phyloP scores from a whole-genome alignment of 345 rosid species.

The Euclidium syriacum region DNA sequence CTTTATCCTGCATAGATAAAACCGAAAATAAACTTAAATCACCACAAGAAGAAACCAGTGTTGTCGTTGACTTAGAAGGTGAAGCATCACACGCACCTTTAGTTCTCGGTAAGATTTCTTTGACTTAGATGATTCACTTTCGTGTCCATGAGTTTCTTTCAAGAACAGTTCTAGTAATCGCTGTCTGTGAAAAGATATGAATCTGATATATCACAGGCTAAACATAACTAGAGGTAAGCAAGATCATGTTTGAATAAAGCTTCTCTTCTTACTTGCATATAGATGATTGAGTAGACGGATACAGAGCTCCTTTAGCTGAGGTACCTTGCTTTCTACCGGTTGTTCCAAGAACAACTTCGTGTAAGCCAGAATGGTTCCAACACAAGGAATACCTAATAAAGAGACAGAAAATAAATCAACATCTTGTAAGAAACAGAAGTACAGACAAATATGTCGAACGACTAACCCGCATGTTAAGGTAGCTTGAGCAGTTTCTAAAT shows the following conservation, averaged over 20 bases:
- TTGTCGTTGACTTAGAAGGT: too few relatives aligned
- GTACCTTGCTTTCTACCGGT: slow-evolving; percentile 96
- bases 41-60: slow-evolving; percentile 5
- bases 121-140: slow-evolving; percentile 17
- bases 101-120: slow-evolving; percentile 57
- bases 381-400: slow-evolving; percentile 79
- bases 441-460: slow-evolving; percentile 6
- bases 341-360: slow-evolving; percentile 90
- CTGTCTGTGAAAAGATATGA: slow-evolving; percentile 36
- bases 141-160: slow-evolving; percentile 26
- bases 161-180: slow-evolving; percentile 55
- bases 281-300: slow-evolving; percentile 70
- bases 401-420: slow-evolving; percentile 7
- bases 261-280: slow-evolving; percentile 72
- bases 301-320: slow-evolving; percentile 74
- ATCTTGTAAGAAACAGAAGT: background rate
- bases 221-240: background rate
- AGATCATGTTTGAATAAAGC: background rate
- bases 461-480: slow-evolving; percentile 91
- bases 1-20: slow-evolving; percentile 51
- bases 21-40: background rate
- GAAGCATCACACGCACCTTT: slow-evolving; percentile 57
- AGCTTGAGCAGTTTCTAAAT: slow-evolving; percentile 65
- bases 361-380: slow-evolving; percentile 86
- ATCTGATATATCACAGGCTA: background rate